phyloP scores from a whole-genome alignment of 2,329 filamentous ascomycete genomes.

The Xylariaceae sp. region DNA sequence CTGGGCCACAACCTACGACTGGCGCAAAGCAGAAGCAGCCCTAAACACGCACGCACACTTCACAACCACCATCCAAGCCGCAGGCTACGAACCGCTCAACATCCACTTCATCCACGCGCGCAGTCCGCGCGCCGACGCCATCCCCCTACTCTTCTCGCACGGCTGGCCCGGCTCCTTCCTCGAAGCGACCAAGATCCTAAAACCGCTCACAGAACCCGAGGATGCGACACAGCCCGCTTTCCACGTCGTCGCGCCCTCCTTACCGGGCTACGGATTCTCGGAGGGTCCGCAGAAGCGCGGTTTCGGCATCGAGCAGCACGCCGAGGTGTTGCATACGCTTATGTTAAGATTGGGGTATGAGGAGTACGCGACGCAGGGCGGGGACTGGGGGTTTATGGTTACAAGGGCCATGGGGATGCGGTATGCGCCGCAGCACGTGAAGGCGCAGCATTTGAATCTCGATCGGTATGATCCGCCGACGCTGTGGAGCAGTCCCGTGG shows the following conservation, averaged over 20 bases:
- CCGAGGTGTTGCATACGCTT: slow-evolving; percentile 52
- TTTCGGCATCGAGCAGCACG: slow-evolving; percentile 53
- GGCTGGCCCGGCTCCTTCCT: slow-evolving; percentile 54
- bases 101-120: slow-evolving; percentile 57
- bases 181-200: slow-evolving; percentile 53
- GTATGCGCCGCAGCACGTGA: slow-evolving; percentile 18
- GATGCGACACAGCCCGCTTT: slow-evolving; percentile 33
- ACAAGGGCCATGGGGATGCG: slow-evolving; percentile 48
- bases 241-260: slow-evolving; percentile 43
- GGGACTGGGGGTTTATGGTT: slow-evolving; percentile 60
- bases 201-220: slow-evolving; percentile 25
- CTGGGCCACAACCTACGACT: slow-evolving; percentile 57
- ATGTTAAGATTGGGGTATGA: slow-evolving; percentile 57
- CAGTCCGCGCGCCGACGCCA: slow-evolving; percentile 42
- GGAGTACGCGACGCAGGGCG: slow-evolving; percentile 54
- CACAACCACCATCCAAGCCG: slow-evolving; percentile 46
- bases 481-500: slow-evolving; percentile 4
- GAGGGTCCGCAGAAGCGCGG: slow-evolving; percentile 39
- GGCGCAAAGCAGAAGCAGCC: slow-evolving; percentile 53
- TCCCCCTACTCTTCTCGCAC: slow-evolving; percentile 29
- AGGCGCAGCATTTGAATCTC: slow-evolving; percentile 20
- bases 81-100: slow-evolving; percentile 54
- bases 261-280: slow-evolving; percentile 44
- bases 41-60: slow-evolving; percentile 59
- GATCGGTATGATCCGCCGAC: slow-evolving; percentile 11